phyloP scores from a whole-genome alignment of 2,329 filamentous ascomycete species.

The Fusarium acutatum region DNA sequence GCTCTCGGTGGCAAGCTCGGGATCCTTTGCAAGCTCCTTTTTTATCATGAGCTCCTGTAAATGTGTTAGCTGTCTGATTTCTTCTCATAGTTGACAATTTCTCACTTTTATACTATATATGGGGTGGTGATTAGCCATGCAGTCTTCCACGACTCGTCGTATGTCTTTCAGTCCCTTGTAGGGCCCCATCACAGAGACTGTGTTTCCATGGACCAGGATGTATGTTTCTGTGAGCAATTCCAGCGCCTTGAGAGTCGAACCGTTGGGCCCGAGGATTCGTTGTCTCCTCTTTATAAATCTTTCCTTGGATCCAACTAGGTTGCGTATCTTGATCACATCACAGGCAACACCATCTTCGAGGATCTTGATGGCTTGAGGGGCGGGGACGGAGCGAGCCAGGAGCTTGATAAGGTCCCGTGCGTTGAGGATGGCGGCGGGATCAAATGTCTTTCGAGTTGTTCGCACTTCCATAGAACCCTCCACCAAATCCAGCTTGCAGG shows the following conservation, averaged over 20 bases:
- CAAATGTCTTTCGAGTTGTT: constrained; percentile 89
- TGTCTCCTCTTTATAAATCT: constrained; percentile 95
- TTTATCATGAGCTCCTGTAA: constrained; percentile 84
- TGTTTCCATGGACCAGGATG: constrained; percentile 96
- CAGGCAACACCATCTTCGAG: constrained; percentile 90
- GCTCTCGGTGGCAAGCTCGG: constrained; percentile 83
- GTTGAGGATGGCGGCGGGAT: constrained; percentile 92
- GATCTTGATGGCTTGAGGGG: constrained; percentile 92
- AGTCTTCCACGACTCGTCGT: constrained; percentile 88
- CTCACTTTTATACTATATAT: accelerated
- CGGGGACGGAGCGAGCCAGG: constrained; percentile 88
- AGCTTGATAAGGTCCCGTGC: constrained; percentile 95
- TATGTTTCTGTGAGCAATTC: constrained; percentile 92
- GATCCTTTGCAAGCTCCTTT: constrained; percentile 88
- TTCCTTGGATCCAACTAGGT: constrained; percentile 90
- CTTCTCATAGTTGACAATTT: accelerated
- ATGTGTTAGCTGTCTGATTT: neutral
- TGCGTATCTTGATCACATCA: constrained; percentile 96
- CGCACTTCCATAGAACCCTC: constrained; percentile 97
- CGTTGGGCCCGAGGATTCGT: constrained; percentile 89
- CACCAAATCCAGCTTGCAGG: constrained; percentile 91
- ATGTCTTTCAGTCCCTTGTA: constrained; percentile 96
- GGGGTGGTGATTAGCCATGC: constrained; percentile 82
- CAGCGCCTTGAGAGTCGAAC: constrained; percentile 91
- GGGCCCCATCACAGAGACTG: constrained; percentile 88